Evolutionary conservation across 1,284 basidiomycete genomes (phyloP), one percentile per base, ranked within the genome.

Genomic region (Moesziomyces parantarcticus): DNA sequence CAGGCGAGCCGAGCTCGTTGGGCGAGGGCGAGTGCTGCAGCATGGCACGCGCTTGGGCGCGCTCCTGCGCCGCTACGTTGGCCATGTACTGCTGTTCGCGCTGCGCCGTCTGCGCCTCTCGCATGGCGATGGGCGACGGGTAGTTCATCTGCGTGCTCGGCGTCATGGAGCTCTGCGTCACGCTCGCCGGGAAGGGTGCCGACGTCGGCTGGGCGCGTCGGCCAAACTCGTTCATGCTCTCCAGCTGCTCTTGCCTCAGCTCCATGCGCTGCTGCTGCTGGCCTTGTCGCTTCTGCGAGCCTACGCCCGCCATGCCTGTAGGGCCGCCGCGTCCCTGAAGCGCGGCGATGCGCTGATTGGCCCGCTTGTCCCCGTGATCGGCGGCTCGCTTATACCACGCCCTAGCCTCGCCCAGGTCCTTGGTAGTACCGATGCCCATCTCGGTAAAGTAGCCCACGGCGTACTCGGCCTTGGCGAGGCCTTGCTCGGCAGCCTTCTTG

Each of bases 391-490:
- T 92, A 87, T 96, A 99, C 88, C 91, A 98, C 26, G 87, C 84
- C 58, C 90, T 87, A 2, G 94, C 90, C 75, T 85, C 85, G 42
- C 71, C 58, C 20, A 82, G 56, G 66, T 86, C 84, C 55, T 81
- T 78, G 54, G 82, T 72, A 8, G 84, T 85, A 13, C 85, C 85
- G 50, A 86, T 85, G 14, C 85, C 85, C 69, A 84, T 83, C 78
- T 99, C 96, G 64, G 92, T 89, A 84, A 99, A 99, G 86, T 99
- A 99, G 5, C 96, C 96, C 1, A 96, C 91, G 16, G 96, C 95
- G 79, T 99, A 99, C 89, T 83, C 81, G 4, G 82, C 82, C 66
- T 83, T 83, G 50, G 78, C 81, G 21, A 83, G 64, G 21, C 80
- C 78, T 54, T 83, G 82, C 65, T 82, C 81, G 8, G 78, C 82